These are phyloP conservation scores for Mollisiaceae sp. DNA, from an alignment of 2,329 filamentous ascomycete genomes.

Conservation along the genomic window DNA sequence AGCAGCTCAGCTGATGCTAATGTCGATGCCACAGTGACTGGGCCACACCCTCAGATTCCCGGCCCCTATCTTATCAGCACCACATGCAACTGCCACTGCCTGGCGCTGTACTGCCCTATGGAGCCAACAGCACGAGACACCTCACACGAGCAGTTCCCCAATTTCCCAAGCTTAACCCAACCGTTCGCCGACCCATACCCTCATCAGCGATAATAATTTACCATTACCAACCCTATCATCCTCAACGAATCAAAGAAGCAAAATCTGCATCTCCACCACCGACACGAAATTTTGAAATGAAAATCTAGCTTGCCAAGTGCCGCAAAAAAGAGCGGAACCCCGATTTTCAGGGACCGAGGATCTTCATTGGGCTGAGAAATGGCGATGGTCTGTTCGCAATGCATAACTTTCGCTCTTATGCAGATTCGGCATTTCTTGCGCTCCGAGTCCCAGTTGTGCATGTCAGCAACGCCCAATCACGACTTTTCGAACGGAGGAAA, in stretches of 20 bases:
- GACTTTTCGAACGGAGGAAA: background rate
- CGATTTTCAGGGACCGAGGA: slow-evolving; percentile 1
- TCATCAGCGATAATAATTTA: background rate
- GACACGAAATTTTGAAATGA: background rate
- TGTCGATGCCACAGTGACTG: background rate
- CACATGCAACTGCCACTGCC: too few relatives aligned
- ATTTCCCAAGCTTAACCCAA: background rate
- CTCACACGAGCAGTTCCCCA: slow-evolving; percentile 7
- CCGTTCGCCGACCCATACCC: background rate
- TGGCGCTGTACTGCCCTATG: background rate
- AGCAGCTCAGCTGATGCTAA: slow-evolving; percentile 1
- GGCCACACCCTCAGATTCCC: background rate
- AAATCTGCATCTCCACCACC: background rate
- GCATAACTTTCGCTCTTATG: slow-evolving; percentile 1
- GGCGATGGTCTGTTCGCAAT: background rate
- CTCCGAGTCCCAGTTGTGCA: background rate
- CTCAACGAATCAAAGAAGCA: background rate
- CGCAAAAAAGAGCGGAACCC: background rate
- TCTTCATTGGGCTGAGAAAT: background rate
- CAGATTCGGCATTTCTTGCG: background rate
- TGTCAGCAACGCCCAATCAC: background rate
- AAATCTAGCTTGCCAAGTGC: background rate
- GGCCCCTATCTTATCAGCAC: background rate
- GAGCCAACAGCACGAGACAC: slow-evolving; percentile 12
- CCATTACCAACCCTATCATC: background rate